Evolutionary conservation across 768 basidiomycete genomes (phyloP).

Genomic region (Lanmaoa rubissima): DNA sequence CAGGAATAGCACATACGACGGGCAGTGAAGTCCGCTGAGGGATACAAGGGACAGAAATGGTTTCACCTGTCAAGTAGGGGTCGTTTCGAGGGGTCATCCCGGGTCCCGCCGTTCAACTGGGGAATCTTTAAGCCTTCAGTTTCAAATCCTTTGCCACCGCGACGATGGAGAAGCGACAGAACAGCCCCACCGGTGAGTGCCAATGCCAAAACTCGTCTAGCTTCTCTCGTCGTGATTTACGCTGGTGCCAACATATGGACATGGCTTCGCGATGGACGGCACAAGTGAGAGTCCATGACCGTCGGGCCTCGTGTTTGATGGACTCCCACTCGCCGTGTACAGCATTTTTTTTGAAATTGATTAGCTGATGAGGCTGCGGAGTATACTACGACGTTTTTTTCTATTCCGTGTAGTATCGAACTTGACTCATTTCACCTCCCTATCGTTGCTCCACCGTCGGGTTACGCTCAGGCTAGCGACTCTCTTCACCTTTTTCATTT

Average conservation of each 20-base stretch:
- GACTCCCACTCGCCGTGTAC: background rate
- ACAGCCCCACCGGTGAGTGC: background rate
- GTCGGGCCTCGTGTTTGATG: conserved; percentile 4
- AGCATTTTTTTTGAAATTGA: conserved; percentile 6
- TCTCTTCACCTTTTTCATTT: background rate
- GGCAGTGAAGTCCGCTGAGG: background rate
- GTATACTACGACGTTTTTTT: no score
- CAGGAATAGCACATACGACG: background rate
- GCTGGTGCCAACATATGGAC: background rate
- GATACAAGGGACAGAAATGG: background rate
- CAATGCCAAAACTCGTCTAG: background rate
- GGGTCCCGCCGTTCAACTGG: background rate
- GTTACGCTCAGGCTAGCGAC: background rate
- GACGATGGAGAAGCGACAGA: background rate
- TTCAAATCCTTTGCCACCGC: background rate
- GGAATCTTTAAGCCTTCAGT: background rate
- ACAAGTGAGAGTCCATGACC: background rate
- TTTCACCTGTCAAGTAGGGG: background rate
- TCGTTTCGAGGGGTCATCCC: background rate
- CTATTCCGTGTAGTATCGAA: background rate
- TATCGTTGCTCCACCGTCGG: background rate
- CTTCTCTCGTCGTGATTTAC: background rate
- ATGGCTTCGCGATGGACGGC: background rate
- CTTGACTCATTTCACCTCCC: background rate
- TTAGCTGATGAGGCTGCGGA: background rate